Percentiles rank a stretch among this genome's conserved stretches.
phyloP scores from a whole-genome alignment of 2,329 filamentous ascomycete genomes.

The Aspergillus vadensis region DNA sequence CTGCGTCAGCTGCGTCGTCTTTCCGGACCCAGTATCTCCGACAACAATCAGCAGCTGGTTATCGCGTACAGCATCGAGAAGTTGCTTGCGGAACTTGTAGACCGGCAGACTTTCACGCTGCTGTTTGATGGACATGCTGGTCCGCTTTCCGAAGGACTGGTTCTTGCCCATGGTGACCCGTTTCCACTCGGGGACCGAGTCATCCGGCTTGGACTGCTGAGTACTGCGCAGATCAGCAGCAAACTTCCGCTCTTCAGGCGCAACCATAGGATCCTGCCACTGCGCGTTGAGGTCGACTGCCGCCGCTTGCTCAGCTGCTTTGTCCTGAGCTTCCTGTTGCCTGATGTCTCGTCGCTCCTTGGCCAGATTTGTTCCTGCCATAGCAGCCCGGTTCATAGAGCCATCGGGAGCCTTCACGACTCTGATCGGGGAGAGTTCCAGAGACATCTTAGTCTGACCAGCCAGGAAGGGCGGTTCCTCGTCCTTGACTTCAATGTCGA shows the following conservation, averaged over 20 bases:
- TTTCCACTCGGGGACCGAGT: constrained; percentile 90
- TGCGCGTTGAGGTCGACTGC: constrained; percentile 84
- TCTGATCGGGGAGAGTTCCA: constrained; percentile 91
- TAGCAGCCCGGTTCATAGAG: constrained; percentile 94
- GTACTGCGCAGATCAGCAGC: constrained; percentile 79
- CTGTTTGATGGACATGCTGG: constrained; percentile 89
- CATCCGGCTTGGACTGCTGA: constrained; percentile 60
- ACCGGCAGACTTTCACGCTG: constrained; percentile 89
- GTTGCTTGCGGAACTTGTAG: constrained; percentile 80
- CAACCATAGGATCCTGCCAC: constrained; percentile 97
- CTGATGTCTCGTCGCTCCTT: constrained; percentile 88
- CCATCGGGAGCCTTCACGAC: constrained; percentile 97
- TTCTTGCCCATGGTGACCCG: constrained; percentile 77
- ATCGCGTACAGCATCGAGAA: constrained; percentile 81
- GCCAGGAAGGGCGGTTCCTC: constrained; percentile 95
- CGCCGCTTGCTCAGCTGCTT: constrained; percentile 70
- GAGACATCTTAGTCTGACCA: constrained; percentile 92
- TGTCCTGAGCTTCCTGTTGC: constrained; percentile 82
- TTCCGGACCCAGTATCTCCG: constrained; percentile 94
- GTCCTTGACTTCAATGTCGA: constrained; percentile 94
- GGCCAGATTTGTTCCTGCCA: constrained; percentile 84
- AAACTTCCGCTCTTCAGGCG: constrained; percentile 81
- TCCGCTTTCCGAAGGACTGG: constrained; percentile 80
- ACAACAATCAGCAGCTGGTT: constrained; percentile 96
- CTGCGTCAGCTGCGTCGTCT: constrained; percentile 94